phyloP scores from a whole-genome alignment of 2,329 filamentous ascomycete genomes.

The Furcasterigmium sp. region DNA sequence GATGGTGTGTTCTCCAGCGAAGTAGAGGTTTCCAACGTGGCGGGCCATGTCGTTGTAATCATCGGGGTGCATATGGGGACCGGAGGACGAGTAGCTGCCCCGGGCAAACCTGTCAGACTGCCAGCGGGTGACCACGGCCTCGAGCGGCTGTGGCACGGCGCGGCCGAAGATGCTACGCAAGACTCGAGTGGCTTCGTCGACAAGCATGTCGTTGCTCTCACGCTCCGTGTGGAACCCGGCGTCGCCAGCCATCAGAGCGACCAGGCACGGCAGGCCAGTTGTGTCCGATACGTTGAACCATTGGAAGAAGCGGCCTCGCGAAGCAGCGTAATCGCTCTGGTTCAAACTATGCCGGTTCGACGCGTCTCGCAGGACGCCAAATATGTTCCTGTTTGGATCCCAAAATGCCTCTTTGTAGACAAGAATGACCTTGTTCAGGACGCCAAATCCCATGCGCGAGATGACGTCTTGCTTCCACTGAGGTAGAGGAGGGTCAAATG shows the following conservation, averaged over 20 bases:
- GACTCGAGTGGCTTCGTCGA: conserved; percentile 75
- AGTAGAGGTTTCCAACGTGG: conserved; percentile 80
- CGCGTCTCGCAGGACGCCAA: conserved; percentile 80
- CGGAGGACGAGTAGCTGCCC: conserved; percentile 93
- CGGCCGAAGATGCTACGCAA: conserved; percentile 70
- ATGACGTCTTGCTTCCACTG: conserved; percentile 80
- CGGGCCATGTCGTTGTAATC: conserved; percentile 93
- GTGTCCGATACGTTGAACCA: conserved; percentile 96
- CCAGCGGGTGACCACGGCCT: conserved; percentile 91
- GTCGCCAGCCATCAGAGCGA: conserved; percentile 93
- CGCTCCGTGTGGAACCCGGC: conserved; percentile 84
- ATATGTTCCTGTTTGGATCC: conserved; percentile 86
- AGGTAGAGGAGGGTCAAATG: conserved; percentile 89
- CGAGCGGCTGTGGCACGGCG: conserved; percentile 69
- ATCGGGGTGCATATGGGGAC: conserved; percentile 71
- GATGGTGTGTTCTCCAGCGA: conserved; percentile 94
- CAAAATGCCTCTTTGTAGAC: conserved; percentile 89
- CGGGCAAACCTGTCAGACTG: conserved; percentile 84
- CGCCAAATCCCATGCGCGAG: conserved; percentile 79
- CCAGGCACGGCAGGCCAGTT: conserved; percentile 78
- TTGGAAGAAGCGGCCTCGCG: conserved; percentile 89
- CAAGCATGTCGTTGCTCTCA: conserved; percentile 67
- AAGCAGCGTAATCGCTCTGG: conserved; percentile 72
- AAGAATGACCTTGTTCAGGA: conserved; percentile 91
- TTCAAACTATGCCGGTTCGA: conserved; percentile 63